phyloP scores from a whole-genome alignment of 208 protist species.

The Leishmania aethiopica region DNA sequence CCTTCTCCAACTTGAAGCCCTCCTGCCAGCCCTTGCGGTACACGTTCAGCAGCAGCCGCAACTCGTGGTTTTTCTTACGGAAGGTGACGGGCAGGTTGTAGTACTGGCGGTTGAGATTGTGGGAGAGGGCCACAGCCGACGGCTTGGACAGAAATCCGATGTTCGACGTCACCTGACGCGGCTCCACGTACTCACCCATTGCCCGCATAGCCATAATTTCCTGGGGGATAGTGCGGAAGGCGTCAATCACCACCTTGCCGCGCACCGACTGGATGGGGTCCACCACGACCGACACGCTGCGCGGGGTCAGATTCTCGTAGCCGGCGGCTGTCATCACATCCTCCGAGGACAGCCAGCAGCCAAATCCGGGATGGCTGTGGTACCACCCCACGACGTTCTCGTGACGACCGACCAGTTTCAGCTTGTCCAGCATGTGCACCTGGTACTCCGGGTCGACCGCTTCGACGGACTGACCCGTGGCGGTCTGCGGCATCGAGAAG shows the following conservation, averaged over 20 bases:
- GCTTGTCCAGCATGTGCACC: slow-evolving; percentile 99
- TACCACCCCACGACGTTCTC: slow-evolving; percentile 99
- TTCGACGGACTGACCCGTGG: slow-evolving; percentile 98
- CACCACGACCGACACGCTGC: slow-evolving; percentile 99
- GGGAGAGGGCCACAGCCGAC: slow-evolving; percentile 97
- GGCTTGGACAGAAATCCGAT: slow-evolving; percentile 99
- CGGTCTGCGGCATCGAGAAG: slow-evolving; percentile 99
- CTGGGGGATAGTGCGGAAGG: slow-evolving; percentile 98
- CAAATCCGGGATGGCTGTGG: slow-evolving; percentile 99
- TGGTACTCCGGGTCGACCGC: slow-evolving; percentile 99
- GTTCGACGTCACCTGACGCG: slow-evolving; percentile 99
- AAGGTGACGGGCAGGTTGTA: slow-evolving; percentile 99
- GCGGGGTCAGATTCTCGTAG: slow-evolving; percentile 98
- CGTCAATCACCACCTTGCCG: slow-evolving; percentile 99
- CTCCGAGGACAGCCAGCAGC: slow-evolving; percentile 99
- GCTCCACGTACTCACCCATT: slow-evolving; percentile 82
- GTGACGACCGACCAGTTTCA: slow-evolving; percentile 97
- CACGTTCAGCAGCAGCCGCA: slow-evolving; percentile 99
- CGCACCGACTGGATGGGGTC: slow-evolving; percentile 99
- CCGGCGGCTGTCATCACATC: slow-evolving; percentile 99
- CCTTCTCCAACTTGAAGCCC: slow-evolving; percentile 92
- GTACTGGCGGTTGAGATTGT: slow-evolving; percentile 99
- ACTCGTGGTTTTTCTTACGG: slow-evolving; percentile 99
- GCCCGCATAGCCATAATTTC: slow-evolving; percentile 92
- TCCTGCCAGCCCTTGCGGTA: slow-evolving; percentile 99